A percentile compares a stretch with the other conserved stretches of the same genome.
Evolutionary conservation across 2,329 filamentous ascomycete genomes (phyloP).

Genomic region (Cytospora chrysosperma): DNA sequence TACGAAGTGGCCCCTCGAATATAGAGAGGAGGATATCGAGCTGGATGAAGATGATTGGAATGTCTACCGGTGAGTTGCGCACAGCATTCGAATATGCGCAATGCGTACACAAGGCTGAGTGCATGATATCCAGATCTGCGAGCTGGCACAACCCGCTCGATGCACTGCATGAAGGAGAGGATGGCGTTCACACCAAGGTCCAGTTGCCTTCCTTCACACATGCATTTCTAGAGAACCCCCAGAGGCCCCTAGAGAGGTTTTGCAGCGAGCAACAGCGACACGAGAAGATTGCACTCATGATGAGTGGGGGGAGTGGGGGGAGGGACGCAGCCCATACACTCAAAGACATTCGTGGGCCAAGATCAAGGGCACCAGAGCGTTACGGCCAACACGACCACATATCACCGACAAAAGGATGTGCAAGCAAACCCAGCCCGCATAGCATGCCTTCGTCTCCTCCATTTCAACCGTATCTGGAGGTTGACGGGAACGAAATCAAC

Average conservation of each 20-base stretch:
- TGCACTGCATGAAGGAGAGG: not conserved
- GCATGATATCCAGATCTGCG: not conserved
- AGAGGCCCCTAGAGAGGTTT: slow-evolving; percentile 15
- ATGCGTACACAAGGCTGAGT: not conserved
- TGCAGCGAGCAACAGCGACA: slow-evolving; percentile 18
- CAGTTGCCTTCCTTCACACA: not conserved
- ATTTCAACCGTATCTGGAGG: slow-evolving; percentile 3
- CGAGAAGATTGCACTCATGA: slow-evolving; percentile 20
- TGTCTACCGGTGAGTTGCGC: not conserved
- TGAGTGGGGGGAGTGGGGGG: not conserved
- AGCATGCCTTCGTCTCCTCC: not conserved
- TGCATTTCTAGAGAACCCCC: not conserved
- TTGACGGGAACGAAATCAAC: not conserved
- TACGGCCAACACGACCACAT: not conserved
- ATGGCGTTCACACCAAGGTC: slow-evolving; percentile 2
- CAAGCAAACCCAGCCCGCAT: not conserved
- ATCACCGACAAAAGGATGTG: not conserved
- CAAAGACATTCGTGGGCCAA: not conserved
- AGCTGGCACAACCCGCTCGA: not conserved
- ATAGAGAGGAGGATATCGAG: not conserved
- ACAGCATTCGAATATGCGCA: not conserved
- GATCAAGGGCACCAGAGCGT: not conserved
- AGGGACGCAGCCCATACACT: not conserved
- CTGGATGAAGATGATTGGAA: not conserved
- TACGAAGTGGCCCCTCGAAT: not conserved